Evolutionary conservation across 2,329 filamentous ascomycete species (phyloP).

Genomic region (Claviceps spartinae): DNA sequence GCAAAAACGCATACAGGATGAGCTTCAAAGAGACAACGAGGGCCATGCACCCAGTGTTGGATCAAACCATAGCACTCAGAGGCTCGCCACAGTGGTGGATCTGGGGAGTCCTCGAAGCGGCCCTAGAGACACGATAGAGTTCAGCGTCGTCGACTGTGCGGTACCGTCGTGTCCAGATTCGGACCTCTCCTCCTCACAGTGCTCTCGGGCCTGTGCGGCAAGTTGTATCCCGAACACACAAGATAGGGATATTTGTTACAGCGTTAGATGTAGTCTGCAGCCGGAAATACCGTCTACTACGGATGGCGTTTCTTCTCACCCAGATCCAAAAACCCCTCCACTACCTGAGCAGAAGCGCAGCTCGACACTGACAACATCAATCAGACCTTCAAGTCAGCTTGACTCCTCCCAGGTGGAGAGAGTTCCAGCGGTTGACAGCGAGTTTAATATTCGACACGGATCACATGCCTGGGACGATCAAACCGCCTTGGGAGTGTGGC

Average conservation of each 20-base stretch:
- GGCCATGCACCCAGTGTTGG: constrained; percentile 20
- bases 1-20: constrained; percentile 43
- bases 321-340: not conserved
- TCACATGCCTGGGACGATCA: constrained; percentile 20
- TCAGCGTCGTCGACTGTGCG: constrained; percentile 14
- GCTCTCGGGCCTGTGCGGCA: not conserved
- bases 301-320: not conserved
- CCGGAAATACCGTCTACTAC: constrained; percentile 1
- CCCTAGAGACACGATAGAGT: constrained; percentile 37
- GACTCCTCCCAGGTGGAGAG: constrained; percentile 7
- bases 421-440: constrained; percentile 11
- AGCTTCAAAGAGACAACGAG: constrained; percentile 34
- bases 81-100: constrained; percentile 15
- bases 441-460: constrained; percentile 17
- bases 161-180: not conserved
- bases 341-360: not conserved
- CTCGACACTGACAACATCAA: constrained; percentile 1
- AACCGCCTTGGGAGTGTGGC: constrained; percentile 23
- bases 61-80: constrained; percentile 14
- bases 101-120: constrained; percentile 22
- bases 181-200: not conserved
- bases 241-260: not conserved
- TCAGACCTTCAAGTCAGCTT: constrained; percentile 2
- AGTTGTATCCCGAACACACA: not conserved
- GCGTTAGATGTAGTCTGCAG: not conserved